Conservation (phyloP, 768 basidiomycete genomes). For the Kondoa malvinella region DNA sequence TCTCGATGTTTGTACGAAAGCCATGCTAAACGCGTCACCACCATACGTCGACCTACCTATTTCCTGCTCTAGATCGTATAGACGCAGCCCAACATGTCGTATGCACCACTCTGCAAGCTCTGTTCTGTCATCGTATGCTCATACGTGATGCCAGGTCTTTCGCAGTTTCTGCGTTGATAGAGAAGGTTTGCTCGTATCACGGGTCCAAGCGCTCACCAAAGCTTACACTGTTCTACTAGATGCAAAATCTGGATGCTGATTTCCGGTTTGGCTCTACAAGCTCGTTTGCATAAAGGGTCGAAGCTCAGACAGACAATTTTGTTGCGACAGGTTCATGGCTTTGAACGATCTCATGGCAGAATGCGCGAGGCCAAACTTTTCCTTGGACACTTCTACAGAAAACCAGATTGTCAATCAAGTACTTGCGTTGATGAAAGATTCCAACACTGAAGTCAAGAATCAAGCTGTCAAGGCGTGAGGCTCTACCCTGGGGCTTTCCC, state of each 20-base stretch:
- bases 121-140: neutral
- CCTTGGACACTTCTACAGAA: constrained; percentile 72
- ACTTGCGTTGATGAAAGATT: constrained; percentile 71
- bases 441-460: constrained; percentile 96
- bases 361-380: constrained; percentile 45
- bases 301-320: too few species aligned
- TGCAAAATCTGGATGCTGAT: neutral
- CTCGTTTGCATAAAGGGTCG: neutral
- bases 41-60: neutral
- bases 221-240: neutral
- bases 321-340: constrained; percentile 6
- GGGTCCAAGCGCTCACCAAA: neutral
- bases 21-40: neutral
- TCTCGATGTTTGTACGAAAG: neutral
- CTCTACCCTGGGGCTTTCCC: neutral
- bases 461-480: constrained; percentile 83
- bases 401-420: constrained; percentile 69
- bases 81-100: neutral
- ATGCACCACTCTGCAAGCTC: neutral
- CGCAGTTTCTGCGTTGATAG: neutral
- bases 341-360: constrained; percentile 5
- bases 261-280: neutral
- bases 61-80: neutral
- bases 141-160: neutral
- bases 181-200: neutral